Evolutionary conservation across 352 stramenopile genomes (phyloP).

Genomic region (Pythium insidiosum): DNA sequence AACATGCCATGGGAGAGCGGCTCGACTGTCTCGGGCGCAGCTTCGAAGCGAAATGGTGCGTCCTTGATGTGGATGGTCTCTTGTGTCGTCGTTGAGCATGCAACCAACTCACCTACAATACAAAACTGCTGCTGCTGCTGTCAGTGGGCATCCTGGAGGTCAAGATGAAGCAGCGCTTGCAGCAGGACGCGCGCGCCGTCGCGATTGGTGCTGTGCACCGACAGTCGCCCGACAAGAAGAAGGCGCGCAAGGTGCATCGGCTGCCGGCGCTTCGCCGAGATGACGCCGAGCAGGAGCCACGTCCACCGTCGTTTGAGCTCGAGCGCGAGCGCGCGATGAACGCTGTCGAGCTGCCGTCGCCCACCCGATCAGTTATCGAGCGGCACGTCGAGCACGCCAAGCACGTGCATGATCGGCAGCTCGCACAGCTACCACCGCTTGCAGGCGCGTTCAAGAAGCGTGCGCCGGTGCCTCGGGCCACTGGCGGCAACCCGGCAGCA

Average conservation of each 20-base stretch:
- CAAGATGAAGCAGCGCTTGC: constrained; percentile 60
- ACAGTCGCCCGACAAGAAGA: constrained; percentile 19
- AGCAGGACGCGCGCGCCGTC: constrained; percentile 33
- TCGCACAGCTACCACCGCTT: constrained; percentile 32
- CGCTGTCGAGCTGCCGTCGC: constrained; percentile 36
- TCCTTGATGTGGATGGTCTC: too few species aligned
- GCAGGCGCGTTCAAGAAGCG: constrained; percentile 51
- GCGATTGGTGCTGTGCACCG: constrained; percentile 30
- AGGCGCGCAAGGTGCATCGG: constrained; percentile 24
- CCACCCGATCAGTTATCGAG: constrained; percentile 46
- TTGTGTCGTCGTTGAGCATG: too few species aligned
- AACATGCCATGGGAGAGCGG: too few species aligned
- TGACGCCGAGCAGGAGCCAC: constrained; percentile 9
- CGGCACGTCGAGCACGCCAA: constrained; percentile 47
- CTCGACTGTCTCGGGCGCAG: too few species aligned
- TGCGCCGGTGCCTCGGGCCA: constrained; percentile 10
- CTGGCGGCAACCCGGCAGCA: too few species aligned
- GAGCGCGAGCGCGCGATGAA: constrained; percentile 48
- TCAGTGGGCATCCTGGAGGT: constrained; percentile 51
- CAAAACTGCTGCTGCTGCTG: too few species aligned
- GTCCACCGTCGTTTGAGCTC: constrained; percentile 27
- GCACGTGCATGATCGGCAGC: constrained; percentile 18
- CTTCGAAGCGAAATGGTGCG: too few species aligned
- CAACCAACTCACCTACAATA: too few species aligned
- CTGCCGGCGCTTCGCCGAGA: constrained; percentile 25